phyloP scores from a whole-genome alignment of 1,284 basidiomycete genomes.

The Cryptococcus wingfieldii region DNA sequence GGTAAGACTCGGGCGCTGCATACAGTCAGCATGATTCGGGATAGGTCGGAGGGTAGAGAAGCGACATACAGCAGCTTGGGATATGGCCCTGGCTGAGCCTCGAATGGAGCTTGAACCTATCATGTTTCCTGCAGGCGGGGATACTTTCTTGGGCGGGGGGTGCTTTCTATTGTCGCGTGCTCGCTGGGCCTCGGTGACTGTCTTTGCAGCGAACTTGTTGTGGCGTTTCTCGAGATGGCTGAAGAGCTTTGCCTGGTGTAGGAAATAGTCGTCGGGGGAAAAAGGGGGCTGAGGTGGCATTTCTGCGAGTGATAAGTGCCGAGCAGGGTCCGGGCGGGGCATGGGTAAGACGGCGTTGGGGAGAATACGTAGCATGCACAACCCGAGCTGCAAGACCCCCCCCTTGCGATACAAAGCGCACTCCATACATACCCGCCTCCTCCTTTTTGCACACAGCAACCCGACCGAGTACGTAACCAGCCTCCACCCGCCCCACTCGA shows the following conservation, averaged over 20 bases:
- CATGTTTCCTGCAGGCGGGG: slow-evolving; percentile 1
- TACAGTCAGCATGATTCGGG: neutral
- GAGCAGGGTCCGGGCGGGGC: too few relatives aligned
- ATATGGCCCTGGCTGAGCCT: neutral
- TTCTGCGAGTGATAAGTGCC: neutral
- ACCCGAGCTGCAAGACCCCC: neutral
- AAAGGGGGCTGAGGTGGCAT: slow-evolving; percentile 7
- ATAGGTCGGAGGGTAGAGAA: neutral
- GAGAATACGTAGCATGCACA: too few relatives aligned
- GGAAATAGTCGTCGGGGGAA: slow-evolving; percentile 22
- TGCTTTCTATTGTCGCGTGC: neutral
- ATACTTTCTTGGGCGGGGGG: too few relatives aligned
- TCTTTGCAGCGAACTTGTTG: slow-evolving; percentile 23
- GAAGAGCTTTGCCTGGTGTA: slow-evolving; percentile 32
- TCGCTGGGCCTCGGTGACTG: slow-evolving; percentile 5
- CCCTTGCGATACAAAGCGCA: neutral
- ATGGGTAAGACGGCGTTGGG: neutral
- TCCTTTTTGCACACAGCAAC: neutral
- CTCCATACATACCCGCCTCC: neutral
- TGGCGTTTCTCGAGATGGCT: slow-evolving; percentile 28
- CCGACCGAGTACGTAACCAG: neutral
- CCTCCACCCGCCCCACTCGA: neutral
- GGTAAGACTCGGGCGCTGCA: slow-evolving; percentile 7
- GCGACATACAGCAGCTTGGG: neutral
- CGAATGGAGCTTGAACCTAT: slow-evolving; percentile 7